Evolutionary conservation across 2,329 filamentous ascomycete genomes (phyloP), one percentile per base, ranked within the genome.

Genomic region (Eutypella sp.): DNA sequence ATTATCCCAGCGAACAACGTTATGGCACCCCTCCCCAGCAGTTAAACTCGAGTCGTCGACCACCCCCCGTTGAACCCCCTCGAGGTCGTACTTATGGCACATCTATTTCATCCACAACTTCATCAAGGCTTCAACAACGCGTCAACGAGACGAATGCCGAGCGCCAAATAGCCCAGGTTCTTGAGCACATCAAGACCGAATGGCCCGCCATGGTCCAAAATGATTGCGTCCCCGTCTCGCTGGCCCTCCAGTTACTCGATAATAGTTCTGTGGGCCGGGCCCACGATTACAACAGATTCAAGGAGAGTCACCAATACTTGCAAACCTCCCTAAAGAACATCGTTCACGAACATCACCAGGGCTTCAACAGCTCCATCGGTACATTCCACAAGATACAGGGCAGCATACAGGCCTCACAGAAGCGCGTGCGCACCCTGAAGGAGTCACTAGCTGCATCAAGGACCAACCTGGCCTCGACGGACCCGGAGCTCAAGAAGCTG

Each of bases 351-450:
- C 92, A 99, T 63, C 92, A 99, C 62, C 93, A 99, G 67, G 95
- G 93, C 40, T 99, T 99, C 77, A 99, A 97, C 70, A 96, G 89
- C 67, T 96, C 92, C 42, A 97, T 99, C 52, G 93, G 92, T 66
- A 97, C 92, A 18, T 99, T 97, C 63, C 95, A 99, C 73, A 96
- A 95, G 68, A 99, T 99, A 50, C 93, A 99, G 66, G 82, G 84
- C 43, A 96, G 89, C 67, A 93, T 99, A 54, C 87, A 92, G 58
- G 76, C 81, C 42, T 96, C 90, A 15, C 93, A 99, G 67, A 84
- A 84, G 59, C 83, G 89, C 49, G 89, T 99, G 44, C 82, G 92
- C 47, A 74, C 76, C 11, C 73, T 99, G 51, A 93, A 92, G 65
- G 82, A 90, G 47, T 89, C 89, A n/a, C 73, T 99, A 47, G 78